Evolutionary conservation across 2,329 filamentous ascomycete species (phyloP), one percentile per base, ranked within the genome.

Genomic region (Cladosporium sp.): DNA sequence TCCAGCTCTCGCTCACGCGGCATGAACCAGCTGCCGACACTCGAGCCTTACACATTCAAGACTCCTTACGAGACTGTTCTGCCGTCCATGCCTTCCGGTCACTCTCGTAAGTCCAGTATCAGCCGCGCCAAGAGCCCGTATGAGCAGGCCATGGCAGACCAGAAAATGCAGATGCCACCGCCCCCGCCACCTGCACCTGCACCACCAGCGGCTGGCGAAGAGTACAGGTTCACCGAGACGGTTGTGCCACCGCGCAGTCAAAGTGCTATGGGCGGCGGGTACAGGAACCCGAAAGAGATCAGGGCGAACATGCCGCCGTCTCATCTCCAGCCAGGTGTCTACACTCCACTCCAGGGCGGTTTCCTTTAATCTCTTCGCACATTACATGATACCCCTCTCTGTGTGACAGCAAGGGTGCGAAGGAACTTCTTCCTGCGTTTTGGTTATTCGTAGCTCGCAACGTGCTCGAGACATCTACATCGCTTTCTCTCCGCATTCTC

Each of bases 1-100:
- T 87, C 83, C 73, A 85, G 80, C 60, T 85, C 82, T 68, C 83
- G 86, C 64, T 83, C 82, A 49, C 80, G 84, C 30, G 79, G 79
- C 15, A 64, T 84, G 82, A 65, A 82, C 81, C 6, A n/a, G 15
- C 34, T 38, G 11, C 64, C 57, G 14, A 80, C 80, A 3, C 74
- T 77, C 4, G 71, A 71, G 14, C 26, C 64, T n/a, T 54, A 41
- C 18, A 55, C 44, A 66, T 73, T 26, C 68, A 71, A 73, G 12
- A 72, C 79, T 26, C 80, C 80, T 0, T 83, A 83, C 67, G 81
- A 83, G 68, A 80, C 79, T 21, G 74, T 82, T 7, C 74, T 79
- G 4, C 74, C 74, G 3, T 69, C 66, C 4, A 65, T 74, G 34
- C 68, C 71, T n/a, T 36, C 65, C 2, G 55, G 65, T 21, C 67